These are phyloP conservation scores for Chlamydomonas schloesseri DNA, from an alignment of 139 green algal genomes.

Conservation along the genomic window DNA sequence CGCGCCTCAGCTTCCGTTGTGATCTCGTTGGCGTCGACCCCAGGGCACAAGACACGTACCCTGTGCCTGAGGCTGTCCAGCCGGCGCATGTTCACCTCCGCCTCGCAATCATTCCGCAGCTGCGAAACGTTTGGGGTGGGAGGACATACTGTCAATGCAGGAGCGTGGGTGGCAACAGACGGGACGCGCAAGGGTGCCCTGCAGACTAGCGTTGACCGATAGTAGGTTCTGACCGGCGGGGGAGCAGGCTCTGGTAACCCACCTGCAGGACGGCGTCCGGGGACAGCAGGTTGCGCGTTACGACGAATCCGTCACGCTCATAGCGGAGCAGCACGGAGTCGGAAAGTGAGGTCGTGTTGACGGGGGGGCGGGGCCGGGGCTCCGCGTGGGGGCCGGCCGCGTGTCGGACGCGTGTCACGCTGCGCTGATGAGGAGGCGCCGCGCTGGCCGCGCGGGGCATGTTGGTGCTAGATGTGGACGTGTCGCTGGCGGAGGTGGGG, in stretches of 20 bases:
- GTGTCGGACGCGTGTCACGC: slow-evolving; percentile 4
- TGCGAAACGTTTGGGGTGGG: too few relatives aligned
- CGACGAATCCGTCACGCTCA: slow-evolving; percentile 57
- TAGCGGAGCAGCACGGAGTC: slow-evolving; percentile 39
- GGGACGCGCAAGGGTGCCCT: too few relatives aligned
- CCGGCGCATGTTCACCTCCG: neutral
- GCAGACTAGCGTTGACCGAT: too few relatives aligned
- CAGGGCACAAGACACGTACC: slow-evolving; percentile 59
- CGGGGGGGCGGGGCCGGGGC: neutral
- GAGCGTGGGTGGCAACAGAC: too few relatives aligned
- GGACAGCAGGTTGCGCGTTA: slow-evolving; percentile 44
- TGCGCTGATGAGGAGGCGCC: neutral
- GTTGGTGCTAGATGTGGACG: neutral
- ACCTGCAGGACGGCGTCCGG: too few relatives aligned
- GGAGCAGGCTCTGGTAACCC: too few relatives aligned
- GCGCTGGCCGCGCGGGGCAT: neutral
- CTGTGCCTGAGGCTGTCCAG: slow-evolving; percentile 40
- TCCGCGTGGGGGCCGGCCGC: neutral
- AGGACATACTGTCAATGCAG: too few relatives aligned
- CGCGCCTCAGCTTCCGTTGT: slow-evolving; percentile 15
- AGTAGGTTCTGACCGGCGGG: too few relatives aligned
- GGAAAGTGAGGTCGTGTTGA: neutral
- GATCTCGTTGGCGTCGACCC: slow-evolving; percentile 19
- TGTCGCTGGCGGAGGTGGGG: too few relatives aligned
- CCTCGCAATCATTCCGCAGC: neutral